Evolutionary conservation across 139 green algal genomes (phyloP).

Genomic region (Chlamydomonas schloesseri): DNA sequence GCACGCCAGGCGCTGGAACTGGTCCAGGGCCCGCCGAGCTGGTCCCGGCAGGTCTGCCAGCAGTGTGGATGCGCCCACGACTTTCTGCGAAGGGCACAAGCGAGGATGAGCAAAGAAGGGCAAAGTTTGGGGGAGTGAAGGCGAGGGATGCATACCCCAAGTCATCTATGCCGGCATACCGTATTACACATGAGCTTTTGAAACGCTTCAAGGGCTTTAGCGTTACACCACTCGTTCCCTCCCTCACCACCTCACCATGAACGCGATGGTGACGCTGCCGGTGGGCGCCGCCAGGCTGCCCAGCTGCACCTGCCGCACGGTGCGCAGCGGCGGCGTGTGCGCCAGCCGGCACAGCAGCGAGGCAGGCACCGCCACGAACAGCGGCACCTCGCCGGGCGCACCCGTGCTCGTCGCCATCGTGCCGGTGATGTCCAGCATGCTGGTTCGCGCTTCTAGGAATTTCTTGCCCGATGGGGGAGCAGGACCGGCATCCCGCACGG

Average conservation of each 20-base stretch:
- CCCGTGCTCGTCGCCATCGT: background rate
- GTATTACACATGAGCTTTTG: background rate
- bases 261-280: conserved; percentile 11
- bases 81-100: background rate
- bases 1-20: background rate
- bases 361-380: conserved; percentile 1
- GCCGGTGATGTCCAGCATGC: background rate
- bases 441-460: background rate
- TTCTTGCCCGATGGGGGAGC: too few species aligned
- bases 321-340: conserved; percentile 1
- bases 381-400: background rate
- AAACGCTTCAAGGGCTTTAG: background rate
- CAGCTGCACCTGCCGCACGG: background rate
- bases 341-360: conserved; percentile 34
- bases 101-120: too few species aligned
- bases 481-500: background rate
- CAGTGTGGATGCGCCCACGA: background rate
- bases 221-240: too few species aligned
- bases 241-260: background rate
- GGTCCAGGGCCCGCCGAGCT: background rate
- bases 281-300: conserved; percentile 20
- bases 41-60: background rate
- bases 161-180: too few species aligned
- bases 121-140: too few species aligned
- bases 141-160: too few species aligned